Percentiles rank a stretch among this genome's conserved stretches.
Conservation (phyloP, 768 basidiomycete species). For the Holtermanniella nyarrowii region DNA sequence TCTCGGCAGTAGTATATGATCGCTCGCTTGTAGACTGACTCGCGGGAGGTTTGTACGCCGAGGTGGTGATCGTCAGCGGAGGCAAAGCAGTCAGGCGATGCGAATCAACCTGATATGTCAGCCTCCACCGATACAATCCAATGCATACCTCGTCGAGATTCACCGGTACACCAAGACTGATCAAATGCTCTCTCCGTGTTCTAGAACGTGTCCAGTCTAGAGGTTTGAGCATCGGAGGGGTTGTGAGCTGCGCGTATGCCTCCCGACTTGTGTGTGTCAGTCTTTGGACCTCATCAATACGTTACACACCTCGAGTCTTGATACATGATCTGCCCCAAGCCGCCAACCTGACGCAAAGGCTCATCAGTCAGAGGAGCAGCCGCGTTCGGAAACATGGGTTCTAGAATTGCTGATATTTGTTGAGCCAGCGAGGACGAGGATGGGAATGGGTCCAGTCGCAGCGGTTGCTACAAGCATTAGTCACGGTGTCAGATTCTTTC, state of each 20-base stretch:
- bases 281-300: not conserved
- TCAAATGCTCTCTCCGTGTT: constrained; percentile 80
- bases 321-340: constrained; percentile 65
- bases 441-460: constrained; percentile 58
- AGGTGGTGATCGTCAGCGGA: constrained; percentile 65
- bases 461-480: constrained; percentile 49
- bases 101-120: constrained; percentile 26
- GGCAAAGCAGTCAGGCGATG: constrained; percentile 48
- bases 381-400: constrained; percentile 48
- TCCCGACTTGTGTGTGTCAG: constrained; percentile 52
- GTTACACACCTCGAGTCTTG: constrained; percentile 58
- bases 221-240: constrained; percentile 66
- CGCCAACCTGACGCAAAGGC: constrained; percentile 66
- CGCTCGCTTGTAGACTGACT: constrained; percentile 1
- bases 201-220: constrained; percentile 90
- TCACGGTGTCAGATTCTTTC: not conserved
- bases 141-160: constrained; percentile 75
- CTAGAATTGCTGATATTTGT: constrained; percentile 58
- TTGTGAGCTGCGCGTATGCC: constrained; percentile 59
- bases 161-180: constrained; percentile 82
- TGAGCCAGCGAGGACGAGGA: constrained; percentile 50
- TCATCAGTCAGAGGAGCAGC: constrained; percentile 52
- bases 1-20: constrained; percentile 7
- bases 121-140: constrained; percentile 45
- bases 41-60: constrained; percentile 45